phyloP scores from a whole-genome alignment of 2,329 filamentous ascomycete species.

The Claviceps quebecensis region DNA sequence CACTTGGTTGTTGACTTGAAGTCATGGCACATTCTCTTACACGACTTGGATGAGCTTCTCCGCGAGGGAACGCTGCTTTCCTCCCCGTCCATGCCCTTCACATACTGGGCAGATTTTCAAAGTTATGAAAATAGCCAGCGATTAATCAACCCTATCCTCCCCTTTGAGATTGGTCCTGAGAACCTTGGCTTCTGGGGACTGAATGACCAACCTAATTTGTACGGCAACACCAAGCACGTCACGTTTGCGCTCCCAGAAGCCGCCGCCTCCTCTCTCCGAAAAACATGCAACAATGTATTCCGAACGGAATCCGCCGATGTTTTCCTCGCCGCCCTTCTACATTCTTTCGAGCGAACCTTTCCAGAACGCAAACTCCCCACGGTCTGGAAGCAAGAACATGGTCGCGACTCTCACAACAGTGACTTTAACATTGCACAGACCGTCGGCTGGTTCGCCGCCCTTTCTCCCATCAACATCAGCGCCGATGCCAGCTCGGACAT shows the following conservation, averaged over 20 bases:
- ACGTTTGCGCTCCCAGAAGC: conserved; percentile 30
- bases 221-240: conserved; percentile 26
- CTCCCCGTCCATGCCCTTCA: conserved; percentile 31
- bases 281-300: conserved; percentile 29
- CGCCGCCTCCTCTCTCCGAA: conserved; percentile 27
- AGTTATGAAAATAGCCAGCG: conserved; percentile 21
- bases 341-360: conserved; percentile 43
- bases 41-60: conserved; percentile 36
- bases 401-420: conserved; percentile 28
- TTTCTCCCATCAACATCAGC: conserved; percentile 35
- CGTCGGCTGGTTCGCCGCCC: conserved; percentile 46
- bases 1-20: conserved; percentile 36
- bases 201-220: conserved; percentile 26
- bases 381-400: conserved; percentile 40
- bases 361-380: conserved; percentile 34
- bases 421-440: conserved; percentile 40
- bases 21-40: conserved; percentile 36
- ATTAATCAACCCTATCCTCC: conserved; percentile 18
- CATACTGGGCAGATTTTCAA: conserved; percentile 35
- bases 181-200: conserved; percentile 36
- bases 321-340: conserved; percentile 37
- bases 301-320: conserved; percentile 39
- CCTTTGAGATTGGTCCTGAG: conserved; percentile 25
- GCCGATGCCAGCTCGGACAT: conserved; percentile 32
- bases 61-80: conserved; percentile 29